A percentile compares a stretch with the other conserved stretches of the same genome.
These are phyloP conservation scores for Phalaenopsis hybrid DNA, from an alignment of 116 monocot species.

Conservation along the genomic window DNA sequence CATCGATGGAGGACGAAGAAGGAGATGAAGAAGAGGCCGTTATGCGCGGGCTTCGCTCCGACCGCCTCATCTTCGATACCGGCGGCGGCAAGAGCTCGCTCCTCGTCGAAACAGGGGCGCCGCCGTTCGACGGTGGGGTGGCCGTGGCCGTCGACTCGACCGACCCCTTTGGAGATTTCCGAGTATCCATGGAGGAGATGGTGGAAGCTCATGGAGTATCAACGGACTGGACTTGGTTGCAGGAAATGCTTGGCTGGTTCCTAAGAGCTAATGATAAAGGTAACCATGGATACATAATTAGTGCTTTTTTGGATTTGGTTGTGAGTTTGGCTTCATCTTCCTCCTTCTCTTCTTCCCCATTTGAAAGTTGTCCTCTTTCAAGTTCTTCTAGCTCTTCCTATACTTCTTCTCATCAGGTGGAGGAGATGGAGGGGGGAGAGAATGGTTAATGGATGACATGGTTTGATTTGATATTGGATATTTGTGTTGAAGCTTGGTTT, in stretches of 20 bases:
- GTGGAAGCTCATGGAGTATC: constrained; percentile 29
- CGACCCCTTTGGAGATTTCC: constrained; percentile 42
- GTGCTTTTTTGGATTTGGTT: constrained; percentile 45
- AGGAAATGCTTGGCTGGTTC: constrained; percentile 46
- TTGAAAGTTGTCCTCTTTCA: neutral
- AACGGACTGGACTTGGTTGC: constrained; percentile 29
- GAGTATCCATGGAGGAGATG: constrained; percentile 53
- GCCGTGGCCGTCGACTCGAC: constrained; percentile 35
- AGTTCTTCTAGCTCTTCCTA: constrained; percentile 2
- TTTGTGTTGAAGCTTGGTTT: neutral
- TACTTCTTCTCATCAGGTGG: constrained; percentile 3
- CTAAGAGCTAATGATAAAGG: constrained; percentile 28
- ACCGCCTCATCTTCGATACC: constrained; percentile 36
- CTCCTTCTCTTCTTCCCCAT: neutral
- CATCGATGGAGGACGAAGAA: neutral
- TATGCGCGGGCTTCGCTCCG: constrained; percentile 15
- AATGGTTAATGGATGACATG: neutral
- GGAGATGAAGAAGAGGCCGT: constrained; percentile 5
- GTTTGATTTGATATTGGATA: neutral
- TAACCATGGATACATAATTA: constrained; percentile 28
- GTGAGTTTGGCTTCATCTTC: constrained; percentile 16
- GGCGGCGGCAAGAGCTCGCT: constrained; percentile 21
- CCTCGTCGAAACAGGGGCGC: neutral
- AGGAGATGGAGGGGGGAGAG: neutral
- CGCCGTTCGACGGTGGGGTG: constrained; percentile 8